Conservation (phyloP, 1,284 basidiomycete species). For the Cutaneotrichosporon sp. region DNA sequence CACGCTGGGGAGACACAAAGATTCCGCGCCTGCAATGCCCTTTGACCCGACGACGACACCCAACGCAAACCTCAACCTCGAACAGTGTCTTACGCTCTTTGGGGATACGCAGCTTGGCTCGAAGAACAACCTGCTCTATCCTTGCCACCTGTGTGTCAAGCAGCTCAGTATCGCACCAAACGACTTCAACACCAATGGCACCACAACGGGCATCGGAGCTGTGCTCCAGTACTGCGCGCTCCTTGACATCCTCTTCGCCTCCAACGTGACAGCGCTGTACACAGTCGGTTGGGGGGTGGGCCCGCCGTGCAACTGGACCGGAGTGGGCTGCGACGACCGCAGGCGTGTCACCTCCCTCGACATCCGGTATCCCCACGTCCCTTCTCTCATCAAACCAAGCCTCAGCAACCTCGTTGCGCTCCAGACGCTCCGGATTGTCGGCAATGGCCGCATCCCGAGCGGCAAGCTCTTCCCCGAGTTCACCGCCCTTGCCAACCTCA, state of each 20-base stretch:
- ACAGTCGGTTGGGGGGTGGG: constrained; percentile 29
- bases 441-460: constrained; percentile 33
- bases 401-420: constrained; percentile 38
- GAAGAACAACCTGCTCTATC: neutral
- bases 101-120: no score
- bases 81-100: no score
- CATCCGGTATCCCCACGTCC: constrained; percentile 38
- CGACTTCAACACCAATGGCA: constrained; percentile 29
- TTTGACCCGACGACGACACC: neutral
- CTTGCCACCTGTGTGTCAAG: constrained; percentile 37
- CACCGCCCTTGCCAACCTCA: constrained; percentile 13
- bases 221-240: constrained; percentile 48
- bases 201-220: constrained; percentile 36
- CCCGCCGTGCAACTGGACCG: constrained; percentile 42
- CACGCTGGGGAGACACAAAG: neutral
- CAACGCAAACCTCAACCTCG: neutral
- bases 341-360: constrained; percentile 34
- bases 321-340: constrained; percentile 38
- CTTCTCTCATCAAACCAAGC: constrained; percentile 24
- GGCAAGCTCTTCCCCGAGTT: constrained; percentile 26
- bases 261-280: neutral
- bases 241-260: constrained; percentile 27
- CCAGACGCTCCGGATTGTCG: constrained; percentile 25
- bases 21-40: no score
- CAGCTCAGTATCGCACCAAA: constrained; percentile 32